Evolutionary conservation across 2,329 filamentous ascomycete species (phyloP).

Genomic region (Davidsoniella eucalypti): DNA sequence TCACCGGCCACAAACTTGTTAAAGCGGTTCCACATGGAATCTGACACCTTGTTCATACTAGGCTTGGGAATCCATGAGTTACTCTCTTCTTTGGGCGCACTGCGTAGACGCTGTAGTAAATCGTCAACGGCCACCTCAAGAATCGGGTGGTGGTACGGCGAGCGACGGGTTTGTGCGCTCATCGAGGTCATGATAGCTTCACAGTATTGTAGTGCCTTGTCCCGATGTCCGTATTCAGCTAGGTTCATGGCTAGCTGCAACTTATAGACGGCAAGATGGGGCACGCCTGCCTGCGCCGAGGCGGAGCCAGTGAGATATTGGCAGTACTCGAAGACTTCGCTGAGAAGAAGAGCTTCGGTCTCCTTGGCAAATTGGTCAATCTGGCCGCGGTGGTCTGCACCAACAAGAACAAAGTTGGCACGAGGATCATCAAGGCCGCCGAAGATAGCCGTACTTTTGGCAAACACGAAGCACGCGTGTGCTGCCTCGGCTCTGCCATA

Average conservation of each 20-base stretch:
- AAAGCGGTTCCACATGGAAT: constrained; percentile 78
- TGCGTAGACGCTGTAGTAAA: constrained; percentile 63
- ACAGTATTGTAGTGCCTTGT: constrained; percentile 82
- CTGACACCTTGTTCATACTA: constrained; percentile 89
- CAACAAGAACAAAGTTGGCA: constrained; percentile 66
- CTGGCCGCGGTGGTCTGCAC: constrained; percentile 61
- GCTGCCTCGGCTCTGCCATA: constrained; percentile 86
- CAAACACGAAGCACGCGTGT: constrained; percentile 87
- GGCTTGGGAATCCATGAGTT: constrained; percentile 88
- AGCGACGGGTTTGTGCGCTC: constrained; percentile 64
- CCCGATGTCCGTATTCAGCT: constrained; percentile 65
- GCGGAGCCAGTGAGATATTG: constrained; percentile 50
- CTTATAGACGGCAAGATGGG: constrained; percentile 78
- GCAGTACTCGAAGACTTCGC: constrained; percentile 88
- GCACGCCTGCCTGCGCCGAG: constrained; percentile 30
- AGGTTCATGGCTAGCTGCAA: constrained; percentile 71
- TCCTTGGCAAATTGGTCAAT: constrained; percentile 61
- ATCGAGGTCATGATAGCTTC: constrained; percentile 65
- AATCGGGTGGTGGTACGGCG: constrained; percentile 66
- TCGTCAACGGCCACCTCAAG: constrained; percentile 69
- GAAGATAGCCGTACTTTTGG: constrained; percentile 52
- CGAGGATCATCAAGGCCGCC: constrained; percentile 70
- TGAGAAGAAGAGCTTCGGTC: constrained; percentile 77
- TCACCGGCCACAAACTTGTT: constrained; percentile 94
- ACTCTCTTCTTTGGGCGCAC: constrained; percentile 66